Base-by-base conservation (phyloP, 768 basidiomycete genomes). In the Russula sp. region DNA sequence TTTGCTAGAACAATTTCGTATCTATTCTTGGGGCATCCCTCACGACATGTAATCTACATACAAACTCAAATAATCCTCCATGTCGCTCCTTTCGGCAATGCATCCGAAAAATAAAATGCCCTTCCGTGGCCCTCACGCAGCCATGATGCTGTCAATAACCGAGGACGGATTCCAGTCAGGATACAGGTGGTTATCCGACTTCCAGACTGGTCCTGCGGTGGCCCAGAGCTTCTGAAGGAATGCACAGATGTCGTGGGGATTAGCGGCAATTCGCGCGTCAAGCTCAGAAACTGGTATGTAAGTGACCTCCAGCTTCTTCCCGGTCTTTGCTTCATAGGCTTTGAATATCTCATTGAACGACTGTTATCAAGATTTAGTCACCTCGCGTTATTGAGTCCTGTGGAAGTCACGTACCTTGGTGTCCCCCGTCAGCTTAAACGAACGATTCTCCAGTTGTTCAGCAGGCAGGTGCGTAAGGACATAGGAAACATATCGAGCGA, bases 401-500 rank as follows among this genome's bases (percentile, higher is more conserved):
- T 37, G 8, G 8, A 37, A 57, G 11, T 6, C 20, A 52, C 52
- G 42, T 49, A 62, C 63, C 45, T 55, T 57, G 48, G 9, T 65
- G 11, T 65, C 64, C 7, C 59, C 67, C 10, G 50, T 44, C 6
- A 68, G 35, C 11, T 22, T 27, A 55, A 68, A 61, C 1, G 40
- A 22, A 8, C 49, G 34, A 35, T 60, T 55, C 42, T 64, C 34
- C 27, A 70, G 49, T 4, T 66, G 35, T 13, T 58, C 61, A 18
- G 52, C 9, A 7, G 63, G 55, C 6, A 68, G 32, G 54, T 40
- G 57, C 11, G 67, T 67, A 22, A 70, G 52, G n/a, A 62, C 66
- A 37, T 70, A 49, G 8, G 58, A 49, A n/a, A 70, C 20, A 34
- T 63, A 70, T 52, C 69, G 66, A 8, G 69, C 70, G 13, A 68